These are phyloP conservation scores for Ottelia alismoides DNA, from an alignment of 106 monocot genomes.

Conservation along the genomic window DNA sequence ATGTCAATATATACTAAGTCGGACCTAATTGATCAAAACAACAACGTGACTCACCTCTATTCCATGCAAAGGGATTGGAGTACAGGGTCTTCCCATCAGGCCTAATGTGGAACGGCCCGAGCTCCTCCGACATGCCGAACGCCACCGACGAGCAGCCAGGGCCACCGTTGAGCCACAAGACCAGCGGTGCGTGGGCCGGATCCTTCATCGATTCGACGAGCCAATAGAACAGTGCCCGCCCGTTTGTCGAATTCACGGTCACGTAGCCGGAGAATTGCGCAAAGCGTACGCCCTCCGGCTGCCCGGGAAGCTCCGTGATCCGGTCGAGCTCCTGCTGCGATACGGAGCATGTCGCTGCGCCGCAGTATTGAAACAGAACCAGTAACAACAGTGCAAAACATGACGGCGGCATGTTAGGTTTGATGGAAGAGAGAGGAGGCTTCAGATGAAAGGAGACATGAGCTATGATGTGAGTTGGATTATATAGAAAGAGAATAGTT, in stretches of 20 bases:
- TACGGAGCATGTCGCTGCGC: no score
- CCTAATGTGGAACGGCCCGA: constrained; percentile 32
- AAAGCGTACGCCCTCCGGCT: constrained; percentile 9
- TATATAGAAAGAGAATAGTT: no score
- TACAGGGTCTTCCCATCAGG: constrained; percentile 29
- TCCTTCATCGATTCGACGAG: constrained; percentile 28
- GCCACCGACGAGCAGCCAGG: background rate
- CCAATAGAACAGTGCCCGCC: constrained; percentile 34
- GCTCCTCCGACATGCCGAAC: constrained; percentile 37
- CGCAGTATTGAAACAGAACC: no score
- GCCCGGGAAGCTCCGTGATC: constrained; percentile 31
- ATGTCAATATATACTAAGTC: no score
- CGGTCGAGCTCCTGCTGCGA: constrained; percentile 22
- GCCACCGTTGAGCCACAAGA: constrained; percentile 59
- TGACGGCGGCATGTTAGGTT: no score
- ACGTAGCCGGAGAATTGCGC: constrained; percentile 33
- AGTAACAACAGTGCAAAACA: no score
- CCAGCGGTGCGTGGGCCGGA: constrained; percentile 16
- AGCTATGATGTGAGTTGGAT: no score
- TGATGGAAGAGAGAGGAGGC: no score
- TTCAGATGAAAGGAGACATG: no score
- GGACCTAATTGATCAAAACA: no score
- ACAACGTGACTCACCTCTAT: no score
- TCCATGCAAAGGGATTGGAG: constrained; percentile 26
- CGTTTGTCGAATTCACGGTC: constrained; percentile 17